Evolutionary conservation across 1,284 basidiomycete genomes (phyloP).

Genomic region (Puccinia novopanici): DNA sequence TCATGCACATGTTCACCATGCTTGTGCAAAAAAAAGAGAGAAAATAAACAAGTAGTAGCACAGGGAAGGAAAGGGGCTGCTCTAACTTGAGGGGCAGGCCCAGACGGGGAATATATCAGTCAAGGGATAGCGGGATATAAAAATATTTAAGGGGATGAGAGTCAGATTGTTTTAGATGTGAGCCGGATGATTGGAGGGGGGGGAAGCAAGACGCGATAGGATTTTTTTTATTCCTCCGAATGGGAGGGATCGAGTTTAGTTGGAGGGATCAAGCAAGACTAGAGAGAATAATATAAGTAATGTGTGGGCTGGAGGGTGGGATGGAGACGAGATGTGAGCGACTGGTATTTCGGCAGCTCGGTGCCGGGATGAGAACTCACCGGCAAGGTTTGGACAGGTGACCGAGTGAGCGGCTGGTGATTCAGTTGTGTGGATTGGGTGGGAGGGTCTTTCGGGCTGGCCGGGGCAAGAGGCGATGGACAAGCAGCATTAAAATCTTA

Average conservation of each 20-base stretch:
- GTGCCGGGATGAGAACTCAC: background rate
- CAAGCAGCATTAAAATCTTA: constrained; percentile 6
- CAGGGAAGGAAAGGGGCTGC: background rate
- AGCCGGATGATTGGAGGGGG: background rate
- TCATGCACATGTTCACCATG: constrained; percentile 4
- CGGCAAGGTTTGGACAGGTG: constrained; percentile 23
- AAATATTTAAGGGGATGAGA: background rate
- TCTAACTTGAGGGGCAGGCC: background rate
- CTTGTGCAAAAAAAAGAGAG: background rate
- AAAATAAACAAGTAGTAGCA: background rate
- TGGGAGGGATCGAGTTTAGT: background rate
- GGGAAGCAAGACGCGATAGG: background rate
- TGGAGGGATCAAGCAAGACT: background rate
- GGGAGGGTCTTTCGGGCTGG: constrained; percentile 29
- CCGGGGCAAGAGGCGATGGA: constrained; percentile 17
- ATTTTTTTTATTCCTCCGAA: no score
- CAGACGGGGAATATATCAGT: background rate
- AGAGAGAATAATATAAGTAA: constrained; percentile 1
- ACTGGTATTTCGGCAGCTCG: background rate
- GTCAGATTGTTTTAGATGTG: constrained; percentile 4
- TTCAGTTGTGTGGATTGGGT: constrained; percentile 17
- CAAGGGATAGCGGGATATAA: background rate
- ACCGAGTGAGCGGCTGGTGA: constrained; percentile 20
- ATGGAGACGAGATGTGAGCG: background rate
- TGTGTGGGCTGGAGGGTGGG: background rate